Evolutionary conservation across 495 filamentous ascomycete species (phyloP), one percentile per base, ranked within the genome.

Genomic region (Penicillium daleae): DNA sequence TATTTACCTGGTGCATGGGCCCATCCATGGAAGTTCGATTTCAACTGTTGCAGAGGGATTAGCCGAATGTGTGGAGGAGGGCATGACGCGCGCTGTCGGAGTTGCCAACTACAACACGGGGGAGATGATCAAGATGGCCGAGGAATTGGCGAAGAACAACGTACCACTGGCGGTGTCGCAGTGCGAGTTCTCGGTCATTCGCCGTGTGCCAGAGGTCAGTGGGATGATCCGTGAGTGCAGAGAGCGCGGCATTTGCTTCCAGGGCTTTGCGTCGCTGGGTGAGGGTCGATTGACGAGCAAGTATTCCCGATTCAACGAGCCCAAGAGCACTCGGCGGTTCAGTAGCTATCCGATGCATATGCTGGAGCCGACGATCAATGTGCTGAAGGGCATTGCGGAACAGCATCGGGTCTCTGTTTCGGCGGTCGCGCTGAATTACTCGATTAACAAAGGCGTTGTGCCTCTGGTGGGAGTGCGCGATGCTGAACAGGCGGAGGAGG

Each of bases 1-100:
- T 74, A 80, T 91, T 63, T 93, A 92, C 72, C 81, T 93, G 0
- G 89, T 93, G 64, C 88, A 92, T 74, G 70, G 75, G 17, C 91
- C 91, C 6, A 69, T 68, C 9, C 70, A 73, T 48, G 57, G 60
- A 7, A 65, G 53, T 42, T 50, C 52, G 49, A 68, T 73, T 39
- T 58, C 68, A 10, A 71, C 66, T 1, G 66, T 71, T 9, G 66
- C 64, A 1, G 65, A 67, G 35, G 71, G 71, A 0, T 46, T 81
- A 19, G 74, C 74, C 1, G 75, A 78, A 1, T 81, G 78, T 56
- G 78, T 80, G 35, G 57, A 78, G 22, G 31, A 66, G 5, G 78
- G 78, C 0, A 61, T 77, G 56, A 59, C 78, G 7, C 69, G 68
- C 26, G 63, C 71, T 0, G 71, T 80, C 0, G 78, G 76, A 8